Conservation (phyloP, 352 stramenopile genomes). For the Globisporangium ultimum region DNA sequence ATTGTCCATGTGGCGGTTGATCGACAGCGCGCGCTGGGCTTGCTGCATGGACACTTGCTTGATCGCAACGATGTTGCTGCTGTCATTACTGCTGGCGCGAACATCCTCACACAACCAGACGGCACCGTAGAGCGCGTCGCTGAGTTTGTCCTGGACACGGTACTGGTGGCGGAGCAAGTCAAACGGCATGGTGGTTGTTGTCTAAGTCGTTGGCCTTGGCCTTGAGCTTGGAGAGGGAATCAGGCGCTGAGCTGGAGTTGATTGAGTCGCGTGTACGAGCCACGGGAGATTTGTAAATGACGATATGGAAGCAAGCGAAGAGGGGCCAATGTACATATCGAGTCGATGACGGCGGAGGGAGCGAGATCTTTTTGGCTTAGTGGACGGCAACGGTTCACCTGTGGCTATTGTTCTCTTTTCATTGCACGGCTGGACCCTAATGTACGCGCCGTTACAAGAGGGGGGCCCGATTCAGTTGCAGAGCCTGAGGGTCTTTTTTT, state of each 20-base stretch:
- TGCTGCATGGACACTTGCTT: conserved; percentile 39
- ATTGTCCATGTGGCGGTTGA: conserved; percentile 38
- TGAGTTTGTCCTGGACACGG: conserved; percentile 21
- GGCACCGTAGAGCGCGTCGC: conserved; percentile 37
- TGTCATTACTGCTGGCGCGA: conserved; percentile 12
- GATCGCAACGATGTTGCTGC: conserved; percentile 36
- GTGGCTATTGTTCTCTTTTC: too few relatives aligned
- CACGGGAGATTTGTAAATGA: too few relatives aligned
- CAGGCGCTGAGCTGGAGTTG: too few relatives aligned
- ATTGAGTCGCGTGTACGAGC: too few relatives aligned
- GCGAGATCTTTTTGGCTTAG: too few relatives aligned
- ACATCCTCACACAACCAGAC: conserved; percentile 45
- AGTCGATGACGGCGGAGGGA: too few relatives aligned
- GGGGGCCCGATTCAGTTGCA: background rate
- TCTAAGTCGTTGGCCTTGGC: background rate
- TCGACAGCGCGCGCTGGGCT: conserved; percentile 22
- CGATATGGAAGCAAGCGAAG: too few relatives aligned
- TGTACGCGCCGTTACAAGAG: too few relatives aligned
- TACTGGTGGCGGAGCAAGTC: conserved; percentile 3
- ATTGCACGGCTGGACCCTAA: too few relatives aligned
- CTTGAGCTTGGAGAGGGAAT: too few relatives aligned
- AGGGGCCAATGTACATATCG: too few relatives aligned
- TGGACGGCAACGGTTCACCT: too few relatives aligned
- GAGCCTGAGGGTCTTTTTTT: background rate
- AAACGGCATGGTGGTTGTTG: background rate